phyloP scores from a whole-genome alignment of 768 basidiomycete species.

The Lentinula detonsa region DNA sequence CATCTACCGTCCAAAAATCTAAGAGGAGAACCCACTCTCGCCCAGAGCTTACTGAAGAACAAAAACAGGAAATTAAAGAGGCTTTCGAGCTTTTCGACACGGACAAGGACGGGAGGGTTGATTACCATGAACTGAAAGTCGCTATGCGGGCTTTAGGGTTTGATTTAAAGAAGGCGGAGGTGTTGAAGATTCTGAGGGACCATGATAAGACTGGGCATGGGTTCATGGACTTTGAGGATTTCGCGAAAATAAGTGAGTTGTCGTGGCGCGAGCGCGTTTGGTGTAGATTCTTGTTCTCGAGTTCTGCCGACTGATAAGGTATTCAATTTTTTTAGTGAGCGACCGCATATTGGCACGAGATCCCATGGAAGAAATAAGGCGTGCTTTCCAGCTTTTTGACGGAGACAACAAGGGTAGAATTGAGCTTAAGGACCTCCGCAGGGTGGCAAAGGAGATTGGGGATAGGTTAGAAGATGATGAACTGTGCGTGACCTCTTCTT shows the following conservation, averaged over 20 bases:
- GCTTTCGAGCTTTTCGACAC: conserved; percentile 99
- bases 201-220: conserved; percentile 79
- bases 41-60: conserved; percentile 82
- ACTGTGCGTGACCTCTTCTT: conserved; percentile 54
- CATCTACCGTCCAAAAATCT: conserved; percentile 69
- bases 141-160: conserved; percentile 98
- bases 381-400: conserved; percentile 96
- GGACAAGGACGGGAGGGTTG: conserved; percentile 93
- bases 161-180: conserved; percentile 97
- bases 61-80: conserved; percentile 95
- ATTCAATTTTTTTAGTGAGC: conserved; percentile 58
- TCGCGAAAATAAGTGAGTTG: conserved; percentile 84
- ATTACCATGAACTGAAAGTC: conserved; percentile 99
- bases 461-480: conserved; percentile 95
- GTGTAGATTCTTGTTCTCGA: conserved; percentile 8
- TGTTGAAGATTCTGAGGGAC: conserved; percentile 88
- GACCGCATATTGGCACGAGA: conserved; percentile 90
- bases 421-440: conserved; percentile 78
- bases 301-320: conserved; percentile 7
- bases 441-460: conserved; percentile 96
- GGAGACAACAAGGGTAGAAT: conserved; percentile 96
- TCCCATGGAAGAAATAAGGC: conserved; percentile 92
- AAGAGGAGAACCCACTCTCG: conserved; percentile 66
- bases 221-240: conserved; percentile 90
- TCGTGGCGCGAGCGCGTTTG: background rate